phyloP scores from a whole-genome alignment of 1,284 basidiomycete species.

The Ustilago hordei region DNA sequence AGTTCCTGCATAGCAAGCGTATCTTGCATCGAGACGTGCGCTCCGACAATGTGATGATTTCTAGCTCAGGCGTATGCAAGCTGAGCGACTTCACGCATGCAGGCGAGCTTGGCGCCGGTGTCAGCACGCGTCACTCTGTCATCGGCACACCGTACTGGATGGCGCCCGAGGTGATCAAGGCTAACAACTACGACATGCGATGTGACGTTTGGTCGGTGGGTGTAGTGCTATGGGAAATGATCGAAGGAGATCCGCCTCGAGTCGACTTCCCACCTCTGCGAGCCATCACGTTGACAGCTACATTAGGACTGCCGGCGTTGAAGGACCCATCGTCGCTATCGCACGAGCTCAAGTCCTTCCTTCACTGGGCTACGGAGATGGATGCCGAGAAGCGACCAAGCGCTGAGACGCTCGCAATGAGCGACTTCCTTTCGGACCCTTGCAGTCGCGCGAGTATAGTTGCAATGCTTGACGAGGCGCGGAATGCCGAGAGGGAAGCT shows the following conservation, averaged over 20 bases:
- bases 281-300: constrained; percentile 61
- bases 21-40: constrained; percentile 60
- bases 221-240: constrained; percentile 61
- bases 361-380: constrained; percentile 62
- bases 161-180: constrained; percentile 64
- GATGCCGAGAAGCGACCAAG: constrained; percentile 53
- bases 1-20: constrained; percentile 47
- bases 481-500: constrained; percentile 31
- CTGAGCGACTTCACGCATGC: constrained; percentile 62
- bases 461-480: constrained; percentile 37
- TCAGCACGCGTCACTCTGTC: constrained; percentile 40
- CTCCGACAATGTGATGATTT: constrained; percentile 58
- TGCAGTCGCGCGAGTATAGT: constrained; percentile 46
- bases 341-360: constrained; percentile 55
- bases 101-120: constrained; percentile 33
- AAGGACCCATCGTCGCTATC: constrained; percentile 33
- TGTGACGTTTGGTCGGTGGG: constrained; percentile 63
- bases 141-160: constrained; percentile 65
- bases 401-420: constrained; percentile 56
- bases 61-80: constrained; percentile 54
- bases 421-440: constrained; percentile 50
- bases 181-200: constrained; percentile 50
- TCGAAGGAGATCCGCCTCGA: constrained; percentile 61
- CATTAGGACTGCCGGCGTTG: constrained; percentile 55
- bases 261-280: constrained; percentile 60